Conservation (phyloP, 2,329 filamentous ascomycete genomes). For the Rutstroemia sp. region DNA sequence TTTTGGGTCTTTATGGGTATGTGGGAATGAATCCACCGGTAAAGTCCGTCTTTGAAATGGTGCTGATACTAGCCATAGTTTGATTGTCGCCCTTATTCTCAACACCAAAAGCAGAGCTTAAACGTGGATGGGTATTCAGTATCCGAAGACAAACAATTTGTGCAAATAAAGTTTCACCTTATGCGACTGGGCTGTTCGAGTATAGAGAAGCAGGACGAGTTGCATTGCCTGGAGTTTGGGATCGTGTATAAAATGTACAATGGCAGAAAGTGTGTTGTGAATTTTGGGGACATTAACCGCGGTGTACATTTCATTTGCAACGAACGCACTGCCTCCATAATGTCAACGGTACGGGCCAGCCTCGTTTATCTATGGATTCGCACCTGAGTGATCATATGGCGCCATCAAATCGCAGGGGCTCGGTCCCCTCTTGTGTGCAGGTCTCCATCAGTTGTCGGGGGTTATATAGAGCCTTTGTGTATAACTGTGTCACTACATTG, state of each 20-base stretch:
- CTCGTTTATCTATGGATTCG: no score
- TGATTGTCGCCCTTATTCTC: constrained; percentile 88
- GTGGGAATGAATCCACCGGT: constrained; percentile 27
- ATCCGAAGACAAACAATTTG: background rate
- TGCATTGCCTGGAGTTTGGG: constrained; percentile 29
- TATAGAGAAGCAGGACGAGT: constrained; percentile 15
- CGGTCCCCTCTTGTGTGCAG: no score
- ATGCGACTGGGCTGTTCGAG: constrained; percentile 19
- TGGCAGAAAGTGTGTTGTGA: constrained; percentile 9
- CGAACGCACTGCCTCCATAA: background rate
- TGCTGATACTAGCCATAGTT: constrained; percentile 39
- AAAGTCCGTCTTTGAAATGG: background rate
- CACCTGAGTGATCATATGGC: no score
- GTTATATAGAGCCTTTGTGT: no score
- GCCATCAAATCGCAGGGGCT: no score
- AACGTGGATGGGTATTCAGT: background rate
- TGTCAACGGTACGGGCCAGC: no score
- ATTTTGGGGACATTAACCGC: constrained; percentile 18
- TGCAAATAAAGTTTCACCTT: background rate
- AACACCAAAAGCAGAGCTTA: constrained; percentile 61
- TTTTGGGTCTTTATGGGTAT: constrained; percentile 92
- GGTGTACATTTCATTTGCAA: constrained; percentile 14
- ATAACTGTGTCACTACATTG: no score
- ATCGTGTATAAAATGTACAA: constrained; percentile 21
- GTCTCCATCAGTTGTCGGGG: no score